Evolutionary conservation across 768 basidiomycete species (phyloP).

Genomic region (Kondoa malvinella): DNA sequence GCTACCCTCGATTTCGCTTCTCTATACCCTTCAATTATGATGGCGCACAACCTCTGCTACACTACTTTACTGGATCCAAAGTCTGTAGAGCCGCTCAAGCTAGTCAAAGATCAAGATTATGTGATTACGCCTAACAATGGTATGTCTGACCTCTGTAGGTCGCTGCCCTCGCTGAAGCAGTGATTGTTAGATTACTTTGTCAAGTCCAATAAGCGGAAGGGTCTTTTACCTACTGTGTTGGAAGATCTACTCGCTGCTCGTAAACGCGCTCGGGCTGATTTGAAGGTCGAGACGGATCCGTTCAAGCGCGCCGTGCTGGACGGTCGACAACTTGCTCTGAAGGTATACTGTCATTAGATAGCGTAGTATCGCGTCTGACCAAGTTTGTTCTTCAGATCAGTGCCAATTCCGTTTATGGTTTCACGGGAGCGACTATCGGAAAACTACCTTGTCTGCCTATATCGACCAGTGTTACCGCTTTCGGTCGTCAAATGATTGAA

Average conservation of each 20-base stretch:
- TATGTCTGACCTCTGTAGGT: constrained; percentile 28
- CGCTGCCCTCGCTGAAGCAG: too few relatives aligned
- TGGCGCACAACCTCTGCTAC: constrained; percentile 98
- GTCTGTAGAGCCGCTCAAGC: constrained; percentile 56
- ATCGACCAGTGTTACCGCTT: constrained; percentile 85
- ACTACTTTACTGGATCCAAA: constrained; percentile 75
- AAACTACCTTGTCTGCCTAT: constrained; percentile 91
- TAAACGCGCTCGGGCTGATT: constrained; percentile 83
- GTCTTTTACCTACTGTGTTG: constrained; percentile 72
- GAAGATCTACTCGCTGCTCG: constrained; percentile 86
- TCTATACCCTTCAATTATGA: constrained; percentile 98
- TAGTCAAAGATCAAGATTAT: constrained; percentile 76
- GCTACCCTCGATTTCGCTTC: constrained; percentile 98
- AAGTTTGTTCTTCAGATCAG: too few relatives aligned
- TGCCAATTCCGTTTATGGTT: constrained; percentile 97
- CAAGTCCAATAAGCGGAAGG: constrained; percentile 55
- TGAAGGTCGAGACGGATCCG: constrained; percentile 92
- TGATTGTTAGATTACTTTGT: constrained; percentile 58
- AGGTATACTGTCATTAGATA: constrained; percentile 44
- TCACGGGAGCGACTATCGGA: constrained; percentile 92
- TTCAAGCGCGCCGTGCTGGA: constrained; percentile 94
- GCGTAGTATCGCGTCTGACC: too few relatives aligned
- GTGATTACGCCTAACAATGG: constrained; percentile 91
- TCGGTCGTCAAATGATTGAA: constrained; percentile 98
- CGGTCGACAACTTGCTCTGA: constrained; percentile 88